Conservation (phyloP, 192 early-diverging fungal genomes). For the Mortierella hygrophila region DNA sequence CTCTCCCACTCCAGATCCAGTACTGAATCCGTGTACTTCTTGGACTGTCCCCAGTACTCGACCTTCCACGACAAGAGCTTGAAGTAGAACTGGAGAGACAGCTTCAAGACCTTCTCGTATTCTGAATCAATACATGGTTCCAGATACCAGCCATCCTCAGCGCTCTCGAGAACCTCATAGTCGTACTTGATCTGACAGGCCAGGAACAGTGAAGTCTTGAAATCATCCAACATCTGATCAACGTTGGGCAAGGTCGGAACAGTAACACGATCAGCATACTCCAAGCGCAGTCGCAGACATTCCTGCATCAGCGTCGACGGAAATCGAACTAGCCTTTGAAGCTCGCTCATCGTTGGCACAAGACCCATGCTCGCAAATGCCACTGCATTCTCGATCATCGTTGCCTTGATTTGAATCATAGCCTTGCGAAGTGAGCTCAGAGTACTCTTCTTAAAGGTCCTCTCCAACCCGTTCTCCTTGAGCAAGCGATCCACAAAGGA, state of each 20-base stretch:
- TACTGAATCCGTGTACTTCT: slow-evolving; percentile 78
- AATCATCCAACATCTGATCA: slow-evolving; percentile 86
- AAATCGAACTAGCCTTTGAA: slow-evolving; percentile 81
- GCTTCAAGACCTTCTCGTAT: slow-evolving; percentile 79
- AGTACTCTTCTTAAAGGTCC: slow-evolving; percentile 80
- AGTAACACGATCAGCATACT: slow-evolving; percentile 70
- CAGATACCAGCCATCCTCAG: slow-evolving; percentile 75
- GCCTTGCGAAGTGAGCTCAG: slow-evolving; percentile 72
- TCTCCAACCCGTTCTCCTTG: slow-evolving; percentile 84
- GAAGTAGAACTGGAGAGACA: slow-evolving; percentile 83
- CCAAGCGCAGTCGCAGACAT: slow-evolving; percentile 80
- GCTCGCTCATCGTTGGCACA: slow-evolving; percentile 72
- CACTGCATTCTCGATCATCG: slow-evolving; percentile 76
- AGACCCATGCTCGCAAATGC: slow-evolving; percentile 80
- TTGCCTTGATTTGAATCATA: slow-evolving; percentile 72
- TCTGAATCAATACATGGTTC: slow-evolving; percentile 71
- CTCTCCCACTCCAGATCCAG: slow-evolving; percentile 90
- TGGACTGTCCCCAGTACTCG: slow-evolving; percentile 66
- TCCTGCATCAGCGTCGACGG: slow-evolving; percentile 87
- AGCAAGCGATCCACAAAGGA: slow-evolving; percentile 90
- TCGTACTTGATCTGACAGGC: slow-evolving; percentile 81
- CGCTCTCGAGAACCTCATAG: slow-evolving; percentile 74
- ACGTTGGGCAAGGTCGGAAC: slow-evolving; percentile 72
- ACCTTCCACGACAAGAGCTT: slow-evolving; percentile 81
- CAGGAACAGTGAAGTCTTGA: slow-evolving; percentile 75